Percentiles rank a stretch among this genome's conserved stretches.
Evolutionary conservation across 257 asterid species (phyloP).

Genomic region (Handroanthus guayacan): DNA sequence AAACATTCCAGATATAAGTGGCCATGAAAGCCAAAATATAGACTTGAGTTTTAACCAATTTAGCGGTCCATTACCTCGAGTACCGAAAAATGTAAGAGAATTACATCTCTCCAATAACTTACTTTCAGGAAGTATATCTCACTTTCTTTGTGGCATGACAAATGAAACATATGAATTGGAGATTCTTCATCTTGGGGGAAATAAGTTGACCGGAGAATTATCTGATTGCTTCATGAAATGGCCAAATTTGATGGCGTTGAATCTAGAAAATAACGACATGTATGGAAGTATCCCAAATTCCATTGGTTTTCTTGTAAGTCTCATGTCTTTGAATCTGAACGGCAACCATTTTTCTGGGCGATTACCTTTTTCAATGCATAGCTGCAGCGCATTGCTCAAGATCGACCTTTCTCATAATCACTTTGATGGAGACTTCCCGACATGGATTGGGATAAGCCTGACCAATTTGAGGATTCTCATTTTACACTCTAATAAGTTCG

Average conservation of each 20-base stretch:
- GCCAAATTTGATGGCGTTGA: slow-evolving; percentile 20
- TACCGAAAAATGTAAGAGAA: not conserved
- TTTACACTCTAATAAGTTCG: slow-evolving; percentile 19
- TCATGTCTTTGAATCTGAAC: slow-evolving; percentile 36
- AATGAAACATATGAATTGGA: not conserved
- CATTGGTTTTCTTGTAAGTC: slow-evolving; percentile 17
- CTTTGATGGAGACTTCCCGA: not conserved
- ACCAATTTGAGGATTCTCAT: slow-evolving; percentile 34
- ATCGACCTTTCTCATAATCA: slow-evolving; percentile 28
- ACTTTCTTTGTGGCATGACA: slow-evolving; percentile 35
- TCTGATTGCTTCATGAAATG: slow-evolving; percentile 49
- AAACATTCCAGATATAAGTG: slow-evolving; percentile 19
- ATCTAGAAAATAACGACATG: slow-evolving; percentile 42
- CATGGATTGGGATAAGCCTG: slow-evolving; percentile 38
- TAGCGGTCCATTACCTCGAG: slow-evolving; percentile 39
- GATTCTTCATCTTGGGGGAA: slow-evolving; percentile 43
- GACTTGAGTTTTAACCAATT: slow-evolving; percentile 41
- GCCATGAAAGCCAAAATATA: not conserved
- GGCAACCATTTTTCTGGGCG: slow-evolving; percentile 41
- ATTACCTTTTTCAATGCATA: slow-evolving; percentile 38
- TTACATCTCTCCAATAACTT: slow-evolving; percentile 48
- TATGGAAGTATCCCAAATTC: slow-evolving; percentile 48
- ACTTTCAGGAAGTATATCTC: slow-evolving; percentile 34
- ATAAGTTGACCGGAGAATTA: slow-evolving; percentile 40
- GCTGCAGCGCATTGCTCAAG: slow-evolving; percentile 28